Conservation (phyloP, 139 green algal genomes). For the Micractinium conductrix region DNA sequence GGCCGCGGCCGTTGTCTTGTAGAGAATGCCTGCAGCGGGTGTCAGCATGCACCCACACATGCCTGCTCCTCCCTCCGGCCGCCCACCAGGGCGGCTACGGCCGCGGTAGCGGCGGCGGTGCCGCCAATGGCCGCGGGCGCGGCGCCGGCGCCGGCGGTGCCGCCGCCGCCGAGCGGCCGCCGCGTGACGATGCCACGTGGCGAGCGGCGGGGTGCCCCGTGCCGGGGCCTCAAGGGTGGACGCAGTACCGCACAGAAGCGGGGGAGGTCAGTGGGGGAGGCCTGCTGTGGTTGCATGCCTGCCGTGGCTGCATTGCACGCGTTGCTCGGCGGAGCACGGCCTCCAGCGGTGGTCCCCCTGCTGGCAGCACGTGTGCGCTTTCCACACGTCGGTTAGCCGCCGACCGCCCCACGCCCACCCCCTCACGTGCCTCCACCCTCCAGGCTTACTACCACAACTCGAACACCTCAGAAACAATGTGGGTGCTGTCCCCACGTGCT, state of each 20-base stretch:
- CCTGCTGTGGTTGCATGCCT: no score
- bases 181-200: slow-evolving; percentile 56
- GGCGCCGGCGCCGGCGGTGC: not conserved
- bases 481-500: not conserved
- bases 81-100: not conserved
- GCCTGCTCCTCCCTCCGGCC: not conserved
- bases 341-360: no score
- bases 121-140: not conserved
- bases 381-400: no score
- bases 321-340: no score
- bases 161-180: not conserved
- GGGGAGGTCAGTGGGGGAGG: no score
- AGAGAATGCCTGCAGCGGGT: no score
- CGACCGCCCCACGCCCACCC: no score
- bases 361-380: no score
- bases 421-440: no score
- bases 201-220: slow-evolving; percentile 63
- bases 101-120: not conserved
- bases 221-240: slow-evolving; percentile 76
- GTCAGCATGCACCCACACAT: not conserved
- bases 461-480: slow-evolving; percentile 30
- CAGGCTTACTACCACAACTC: slow-evolving; percentile 82
- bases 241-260: slow-evolving; percentile 29
- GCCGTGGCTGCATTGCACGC: no score
- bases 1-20: no score